A percentile compares a stretch with the other conserved stretches of the same genome.
Conservation (phyloP, 2,329 filamentous ascomycete genomes). For the Fusarium citri region DNA sequence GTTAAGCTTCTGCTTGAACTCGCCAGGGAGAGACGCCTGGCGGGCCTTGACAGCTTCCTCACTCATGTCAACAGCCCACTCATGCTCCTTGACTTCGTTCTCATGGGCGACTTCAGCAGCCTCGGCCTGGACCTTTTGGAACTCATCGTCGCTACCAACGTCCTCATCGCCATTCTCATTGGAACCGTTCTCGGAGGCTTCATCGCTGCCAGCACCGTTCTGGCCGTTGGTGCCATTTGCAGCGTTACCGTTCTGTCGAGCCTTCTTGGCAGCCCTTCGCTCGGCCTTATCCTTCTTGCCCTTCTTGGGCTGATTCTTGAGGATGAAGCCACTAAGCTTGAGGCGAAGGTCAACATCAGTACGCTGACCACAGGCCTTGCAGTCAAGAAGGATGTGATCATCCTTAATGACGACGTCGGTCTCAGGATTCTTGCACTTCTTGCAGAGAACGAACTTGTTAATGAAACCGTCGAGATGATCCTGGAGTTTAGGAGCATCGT, state of each 20-base stretch:
- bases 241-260: constrained; percentile 75
- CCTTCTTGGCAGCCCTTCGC: constrained; percentile 90
- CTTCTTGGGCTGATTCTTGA: constrained; percentile 94
- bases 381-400: constrained; percentile 90
- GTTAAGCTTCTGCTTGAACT: constrained; percentile 92
- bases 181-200: constrained; percentile 62
- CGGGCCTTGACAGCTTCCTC: constrained; percentile 95
- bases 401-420: constrained; percentile 97
- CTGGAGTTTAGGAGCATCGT: constrained; percentile 94
- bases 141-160: constrained; percentile 89
- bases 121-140: constrained; percentile 81
- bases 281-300: constrained; percentile 98
- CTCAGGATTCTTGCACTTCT: constrained; percentile 99
- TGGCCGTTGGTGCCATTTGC: constrained; percentile 57
- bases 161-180: constrained; percentile 67
- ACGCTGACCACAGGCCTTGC: constrained; percentile 97
- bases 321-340: constrained; percentile 96
- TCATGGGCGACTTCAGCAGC: constrained; percentile 62
- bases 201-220: constrained; percentile 69
- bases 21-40: constrained; percentile 90
- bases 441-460: constrained; percentile 98
- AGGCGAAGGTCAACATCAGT: constrained; percentile 91
- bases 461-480: constrained; percentile 99
- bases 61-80: constrained; percentile 97
- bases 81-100: constrained; percentile 79